Conservation (phyloP, 2,329 filamentous ascomycete genomes). For the Thelonectria rubi region DNA sequence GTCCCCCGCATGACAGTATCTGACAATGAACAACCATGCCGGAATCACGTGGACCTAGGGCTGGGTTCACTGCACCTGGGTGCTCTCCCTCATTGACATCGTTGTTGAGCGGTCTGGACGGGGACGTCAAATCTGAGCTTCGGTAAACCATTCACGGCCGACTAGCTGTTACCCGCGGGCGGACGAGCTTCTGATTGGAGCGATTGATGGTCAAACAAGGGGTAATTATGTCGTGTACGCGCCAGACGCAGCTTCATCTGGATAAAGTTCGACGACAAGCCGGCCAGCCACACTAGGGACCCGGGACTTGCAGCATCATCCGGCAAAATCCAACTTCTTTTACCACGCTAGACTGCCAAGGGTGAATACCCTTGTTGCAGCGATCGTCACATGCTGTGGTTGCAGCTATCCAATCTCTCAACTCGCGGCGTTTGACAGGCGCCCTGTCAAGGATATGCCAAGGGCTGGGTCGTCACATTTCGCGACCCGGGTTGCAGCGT, state of each 20-base stretch:
- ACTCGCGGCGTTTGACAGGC: slow-evolving; percentile 11
- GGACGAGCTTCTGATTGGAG: slow-evolving; percentile 31
- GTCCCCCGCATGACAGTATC: slow-evolving; percentile 1
- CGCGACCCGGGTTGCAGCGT: slow-evolving; percentile 2
- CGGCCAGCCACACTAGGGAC: slow-evolving; percentile 24
- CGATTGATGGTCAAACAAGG: slow-evolving; percentile 23
- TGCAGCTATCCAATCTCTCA: slow-evolving; percentile 5
- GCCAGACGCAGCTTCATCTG: slow-evolving; percentile 29
- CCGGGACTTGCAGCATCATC: slow-evolving; percentile 11
- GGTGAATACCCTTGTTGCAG: slow-evolving; percentile 1
- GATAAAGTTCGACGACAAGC: slow-evolving; percentile 37
- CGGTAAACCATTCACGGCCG: neutral
- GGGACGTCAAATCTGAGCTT: neutral
- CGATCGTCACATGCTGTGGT: slow-evolving; percentile 17
- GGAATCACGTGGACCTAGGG: slow-evolving; percentile 15
- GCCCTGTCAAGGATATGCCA: neutral
- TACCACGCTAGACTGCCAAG: slow-evolving; percentile 16
- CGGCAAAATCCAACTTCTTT: slow-evolving; percentile 13
- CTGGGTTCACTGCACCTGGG: neutral
- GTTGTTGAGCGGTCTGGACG: neutral
- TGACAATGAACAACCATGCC: slow-evolving; percentile 15
- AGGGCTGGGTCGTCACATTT: neutral
- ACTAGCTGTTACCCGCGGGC: neutral
- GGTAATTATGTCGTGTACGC: neutral
- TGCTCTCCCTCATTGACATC: neutral